Evolutionary conservation across 1,139 yeast species (phyloP).

Genomic region (Pneumocystis carinii): DNA sequence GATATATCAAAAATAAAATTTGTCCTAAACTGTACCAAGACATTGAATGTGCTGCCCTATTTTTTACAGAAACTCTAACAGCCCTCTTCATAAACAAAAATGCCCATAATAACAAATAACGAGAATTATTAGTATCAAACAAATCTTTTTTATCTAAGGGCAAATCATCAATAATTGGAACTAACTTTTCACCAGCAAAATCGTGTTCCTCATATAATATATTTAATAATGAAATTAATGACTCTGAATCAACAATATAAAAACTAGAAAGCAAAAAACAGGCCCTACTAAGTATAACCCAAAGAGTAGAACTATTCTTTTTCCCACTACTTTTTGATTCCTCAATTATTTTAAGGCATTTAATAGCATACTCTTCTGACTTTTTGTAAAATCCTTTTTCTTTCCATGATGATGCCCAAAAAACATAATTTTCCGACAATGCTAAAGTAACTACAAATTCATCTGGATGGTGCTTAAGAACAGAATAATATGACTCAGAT

Average conservation of each 20-base stretch:
- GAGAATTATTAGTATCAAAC: not conserved
- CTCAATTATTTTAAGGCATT: conserved; percentile 24
- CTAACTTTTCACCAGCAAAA: not conserved
- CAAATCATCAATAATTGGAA: not conserved
- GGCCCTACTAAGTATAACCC: not conserved
- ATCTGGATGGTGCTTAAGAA: conserved; percentile 32
- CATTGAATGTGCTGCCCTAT: conserved; percentile 31
- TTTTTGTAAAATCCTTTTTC: conserved; percentile 51
- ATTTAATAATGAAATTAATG: conserved; percentile 2
- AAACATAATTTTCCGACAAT: conserved; percentile 41
- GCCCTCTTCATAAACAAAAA: conserved; percentile 19
- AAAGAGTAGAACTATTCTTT: not conserved
- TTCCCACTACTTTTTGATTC: not conserved
- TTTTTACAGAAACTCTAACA: conserved; percentile 23
- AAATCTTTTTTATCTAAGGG: not conserved
- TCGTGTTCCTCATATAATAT: not conserved
- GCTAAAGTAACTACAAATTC: conserved; percentile 47
- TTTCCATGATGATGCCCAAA: conserved; percentile 39
- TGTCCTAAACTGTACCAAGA: conserved; percentile 60
- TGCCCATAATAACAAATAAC: conserved; percentile 10
- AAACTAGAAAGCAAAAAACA: not conserved
- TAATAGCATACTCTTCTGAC: conserved; percentile 38
- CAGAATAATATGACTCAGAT: conserved; percentile 28
- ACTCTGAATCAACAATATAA: not conserved
- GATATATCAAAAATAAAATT: conserved; percentile 34